Percentiles rank a stretch among this genome's conserved stretches.
phyloP scores from a whole-genome alignment of 495 filamentous ascomycete genomes.

The Cladorrhinum samala region DNA sequence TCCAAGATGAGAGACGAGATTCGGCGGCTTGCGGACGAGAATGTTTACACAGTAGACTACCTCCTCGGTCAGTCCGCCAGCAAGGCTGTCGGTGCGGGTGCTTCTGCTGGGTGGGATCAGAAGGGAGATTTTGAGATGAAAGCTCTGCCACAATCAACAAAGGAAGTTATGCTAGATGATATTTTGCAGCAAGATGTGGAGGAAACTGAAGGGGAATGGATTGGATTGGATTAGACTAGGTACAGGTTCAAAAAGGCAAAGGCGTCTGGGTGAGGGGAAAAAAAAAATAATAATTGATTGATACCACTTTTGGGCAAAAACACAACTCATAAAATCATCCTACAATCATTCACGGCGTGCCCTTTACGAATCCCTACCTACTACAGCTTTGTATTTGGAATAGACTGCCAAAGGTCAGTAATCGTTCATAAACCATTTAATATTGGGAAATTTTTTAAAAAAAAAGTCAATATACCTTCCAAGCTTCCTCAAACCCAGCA shows the following conservation, averaged over 20 bases:
- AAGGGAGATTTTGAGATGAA: conserved; percentile 16
- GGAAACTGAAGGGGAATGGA: conserved; percentile 46
- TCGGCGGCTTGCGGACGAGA: conserved; percentile 73
- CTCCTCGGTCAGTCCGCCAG: conserved; percentile 45
- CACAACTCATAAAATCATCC: neutral
- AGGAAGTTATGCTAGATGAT: conserved; percentile 24
- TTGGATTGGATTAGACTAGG: conserved; percentile 43
- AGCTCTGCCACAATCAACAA: conserved; percentile 20
- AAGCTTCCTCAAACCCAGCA: conserved; percentile 53
- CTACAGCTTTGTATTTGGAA: conserved; percentile 9
- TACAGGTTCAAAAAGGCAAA: neutral
- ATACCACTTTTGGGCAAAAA: conserved; percentile 17
- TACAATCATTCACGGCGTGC: neutral
- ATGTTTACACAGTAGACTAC: conserved; percentile 79
- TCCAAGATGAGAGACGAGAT: conserved; percentile 69
- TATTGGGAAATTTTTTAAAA: neutral
- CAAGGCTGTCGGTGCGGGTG: conserved; percentile 6
- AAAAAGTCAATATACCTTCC: conserved; percentile 33
- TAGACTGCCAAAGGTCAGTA: conserved; percentile 8
- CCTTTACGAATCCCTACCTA: neutral
- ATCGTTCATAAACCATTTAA: neutral
- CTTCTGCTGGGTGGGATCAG: conserved; percentile 13
- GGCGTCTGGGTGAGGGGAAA: conserved; percentile 2
- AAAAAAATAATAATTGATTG: conserved; percentile 16
- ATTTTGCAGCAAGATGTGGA: conserved; percentile 26